phyloP scores from a whole-genome alignment of 768 basidiomycete species.

The Hirschioporus abietinus region DNA sequence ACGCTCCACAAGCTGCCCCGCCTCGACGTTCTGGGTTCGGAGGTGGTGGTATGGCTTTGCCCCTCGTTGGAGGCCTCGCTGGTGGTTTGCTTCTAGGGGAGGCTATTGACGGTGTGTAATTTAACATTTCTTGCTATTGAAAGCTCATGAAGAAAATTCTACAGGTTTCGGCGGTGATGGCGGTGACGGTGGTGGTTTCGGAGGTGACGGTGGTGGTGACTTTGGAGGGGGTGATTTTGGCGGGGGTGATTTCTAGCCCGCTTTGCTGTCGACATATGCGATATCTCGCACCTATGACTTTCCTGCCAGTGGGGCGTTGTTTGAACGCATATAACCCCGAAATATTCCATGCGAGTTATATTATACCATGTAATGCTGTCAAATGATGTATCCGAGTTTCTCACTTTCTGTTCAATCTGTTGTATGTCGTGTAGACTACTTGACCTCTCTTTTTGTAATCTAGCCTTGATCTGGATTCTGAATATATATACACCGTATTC shows the following conservation, averaged over 20 bases:
- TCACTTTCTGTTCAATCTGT: too few species aligned
- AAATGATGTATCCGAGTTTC: too few species aligned
- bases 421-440: too few species aligned
- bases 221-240: conserved; percentile 20
- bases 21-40: conserved; percentile 13
- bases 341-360: too few species aligned
- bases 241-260: conserved; percentile 17
- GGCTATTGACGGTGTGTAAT: conserved; percentile 28
- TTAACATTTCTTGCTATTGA: background rate
- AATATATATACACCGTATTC: too few species aligned
- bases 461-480: too few species aligned
- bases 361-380: too few species aligned
- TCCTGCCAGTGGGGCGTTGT: background rate
- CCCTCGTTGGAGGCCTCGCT: conserved; percentile 40
- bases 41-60: conserved; percentile 32
- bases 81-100: conserved; percentile 48
- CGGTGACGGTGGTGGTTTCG: conserved; percentile 19
- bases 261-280: too few species aligned
- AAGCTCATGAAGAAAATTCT: conserved; percentile 8
- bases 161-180: conserved; percentile 20
- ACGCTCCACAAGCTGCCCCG: conserved; percentile 4
- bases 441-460: too few species aligned
- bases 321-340: background rate
- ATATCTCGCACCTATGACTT: background rate
- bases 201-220: conserved; percentile 18